phyloP scores from a whole-genome alignment of 1,284 basidiomycete genomes.

The Cutaneotrichosporon mucoides region DNA sequence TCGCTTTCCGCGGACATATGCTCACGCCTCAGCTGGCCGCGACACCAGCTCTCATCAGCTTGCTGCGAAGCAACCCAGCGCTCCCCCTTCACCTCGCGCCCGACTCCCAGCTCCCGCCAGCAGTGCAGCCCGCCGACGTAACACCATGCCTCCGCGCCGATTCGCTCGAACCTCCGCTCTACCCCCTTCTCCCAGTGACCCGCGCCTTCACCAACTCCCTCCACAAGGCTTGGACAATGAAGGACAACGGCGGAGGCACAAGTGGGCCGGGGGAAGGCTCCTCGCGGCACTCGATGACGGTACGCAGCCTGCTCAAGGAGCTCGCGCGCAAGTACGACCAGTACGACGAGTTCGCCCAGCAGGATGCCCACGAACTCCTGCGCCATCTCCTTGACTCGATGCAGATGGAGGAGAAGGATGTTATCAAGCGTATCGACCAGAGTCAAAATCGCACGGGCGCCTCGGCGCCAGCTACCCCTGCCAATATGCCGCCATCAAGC shows the following conservation, averaged over 20 bases:
- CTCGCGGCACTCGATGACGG: slow-evolving; percentile 30
- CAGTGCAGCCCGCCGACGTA: slow-evolving; percentile 22
- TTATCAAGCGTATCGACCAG: slow-evolving; percentile 51
- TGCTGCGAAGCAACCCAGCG: slow-evolving; percentile 28
- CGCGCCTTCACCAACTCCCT: slow-evolving; percentile 40
- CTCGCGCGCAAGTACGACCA: slow-evolving; percentile 86
- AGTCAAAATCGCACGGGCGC: neutral
- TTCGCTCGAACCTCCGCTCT: slow-evolving; percentile 43
- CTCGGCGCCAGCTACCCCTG: neutral
- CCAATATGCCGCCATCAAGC: neutral
- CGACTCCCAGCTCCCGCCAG: slow-evolving; percentile 26
- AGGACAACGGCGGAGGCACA: slow-evolving; percentile 43
- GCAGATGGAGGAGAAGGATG: slow-evolving; percentile 90
- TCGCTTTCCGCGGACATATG: too few relatives aligned
- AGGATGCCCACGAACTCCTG: slow-evolving; percentile 91
- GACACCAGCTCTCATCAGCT: slow-evolving; percentile 34
- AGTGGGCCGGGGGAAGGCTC: slow-evolving; percentile 28
- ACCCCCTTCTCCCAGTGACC: slow-evolving; percentile 42
- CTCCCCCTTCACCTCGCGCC: slow-evolving; percentile 22
- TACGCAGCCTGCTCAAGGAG: slow-evolving; percentile 59
- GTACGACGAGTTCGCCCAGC: slow-evolving; percentile 74
- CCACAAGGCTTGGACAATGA: slow-evolving; percentile 43
- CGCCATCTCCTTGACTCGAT: slow-evolving; percentile 86
- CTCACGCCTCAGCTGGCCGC: slow-evolving; percentile 29
- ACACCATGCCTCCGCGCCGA: slow-evolving; percentile 43